Evolutionary conservation across 306 rosid species (phyloP).

Genomic region (Hippophae rhamnoides): DNA sequence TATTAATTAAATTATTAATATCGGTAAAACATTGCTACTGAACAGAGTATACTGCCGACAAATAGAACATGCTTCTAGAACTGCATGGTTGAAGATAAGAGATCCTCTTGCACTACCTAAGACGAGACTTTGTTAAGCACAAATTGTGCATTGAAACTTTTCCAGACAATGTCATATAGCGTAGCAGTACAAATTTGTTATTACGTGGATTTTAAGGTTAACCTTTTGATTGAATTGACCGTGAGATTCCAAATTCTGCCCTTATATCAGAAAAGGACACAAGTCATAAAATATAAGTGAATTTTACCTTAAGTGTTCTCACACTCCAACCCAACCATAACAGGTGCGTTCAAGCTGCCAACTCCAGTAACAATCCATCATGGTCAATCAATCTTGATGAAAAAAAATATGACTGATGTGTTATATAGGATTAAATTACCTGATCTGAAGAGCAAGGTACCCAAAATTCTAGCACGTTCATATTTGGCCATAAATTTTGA

Average conservation of each 20-base stretch:
- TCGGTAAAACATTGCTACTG: too few species aligned
- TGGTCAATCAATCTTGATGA: background rate
- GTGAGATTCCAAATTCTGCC: background rate
- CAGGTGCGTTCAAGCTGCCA: conserved; percentile 94
- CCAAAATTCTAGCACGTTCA: conserved; percentile 88
- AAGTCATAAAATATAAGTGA: background rate
- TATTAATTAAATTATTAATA: background rate
- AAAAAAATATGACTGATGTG: background rate
- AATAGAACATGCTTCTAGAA: too few species aligned
- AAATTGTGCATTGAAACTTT: too few species aligned
- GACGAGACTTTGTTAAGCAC: too few species aligned
- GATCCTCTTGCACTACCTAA: too few species aligned
- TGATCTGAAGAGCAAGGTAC: conserved; percentile 91
- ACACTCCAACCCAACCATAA: conserved; percentile 93
- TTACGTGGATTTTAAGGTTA: background rate
- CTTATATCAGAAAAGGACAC: background rate
- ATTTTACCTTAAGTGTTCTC: conserved; percentile 88
- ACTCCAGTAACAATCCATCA: conserved; percentile 11
- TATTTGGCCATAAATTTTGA: conserved; percentile 86
- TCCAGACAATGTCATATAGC: too few species aligned
- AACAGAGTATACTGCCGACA: too few species aligned
- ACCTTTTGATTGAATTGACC: too few species aligned
- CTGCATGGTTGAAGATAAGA: too few species aligned
- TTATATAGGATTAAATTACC: conserved; percentile 29
- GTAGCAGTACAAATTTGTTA: too few species aligned